phyloP scores from a whole-genome alignment of 2,329 filamentous ascomycete genomes.

The Penicillium sp. region DNA sequence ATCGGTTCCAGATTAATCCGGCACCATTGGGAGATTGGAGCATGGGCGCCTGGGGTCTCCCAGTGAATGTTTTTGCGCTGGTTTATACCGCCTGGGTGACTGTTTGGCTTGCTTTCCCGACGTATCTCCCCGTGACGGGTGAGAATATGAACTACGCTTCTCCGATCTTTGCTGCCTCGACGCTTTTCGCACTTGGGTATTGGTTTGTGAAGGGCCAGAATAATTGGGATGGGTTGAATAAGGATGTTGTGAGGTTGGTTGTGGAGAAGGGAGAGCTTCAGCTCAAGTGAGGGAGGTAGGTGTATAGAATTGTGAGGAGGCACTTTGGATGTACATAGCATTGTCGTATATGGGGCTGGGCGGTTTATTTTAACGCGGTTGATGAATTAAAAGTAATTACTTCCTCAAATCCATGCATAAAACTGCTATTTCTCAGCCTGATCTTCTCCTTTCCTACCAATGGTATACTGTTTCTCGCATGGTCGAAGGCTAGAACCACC shows the following conservation, averaged over 20 bases:
- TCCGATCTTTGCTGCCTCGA: conserved; percentile 34
- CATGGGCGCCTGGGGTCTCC: conserved; percentile 29
- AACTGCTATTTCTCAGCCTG: too few species aligned
- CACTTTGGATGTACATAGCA: too few species aligned
- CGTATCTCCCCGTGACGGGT: conserved; percentile 36
- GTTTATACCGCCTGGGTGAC: conserved; percentile 37
- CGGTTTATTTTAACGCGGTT: too few species aligned
- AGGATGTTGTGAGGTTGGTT: conserved; percentile 12
- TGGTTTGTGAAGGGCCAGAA: conserved; percentile 16
- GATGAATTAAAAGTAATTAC: too few species aligned
- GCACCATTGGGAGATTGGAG: conserved; percentile 36
- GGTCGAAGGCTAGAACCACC: too few species aligned
- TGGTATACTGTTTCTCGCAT: too few species aligned
- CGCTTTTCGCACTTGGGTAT: conserved; percentile 6
- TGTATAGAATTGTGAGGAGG: background rate
- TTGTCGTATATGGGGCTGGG: too few species aligned
- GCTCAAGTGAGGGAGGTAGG: conserved; percentile 5
- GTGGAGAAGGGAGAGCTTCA: conserved; percentile 14
- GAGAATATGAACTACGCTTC: conserved; percentile 46
- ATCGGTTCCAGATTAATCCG: conserved; percentile 30
- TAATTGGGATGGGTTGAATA: conserved; percentile 15
- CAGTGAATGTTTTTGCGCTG: conserved; percentile 42
- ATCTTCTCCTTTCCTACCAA: too few species aligned
- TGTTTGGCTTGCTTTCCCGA: conserved; percentile 41
- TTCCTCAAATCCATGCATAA: too few species aligned